Conservation (phyloP, 1,139 yeast species). For the Meyerozyma carpophila region DNA sequence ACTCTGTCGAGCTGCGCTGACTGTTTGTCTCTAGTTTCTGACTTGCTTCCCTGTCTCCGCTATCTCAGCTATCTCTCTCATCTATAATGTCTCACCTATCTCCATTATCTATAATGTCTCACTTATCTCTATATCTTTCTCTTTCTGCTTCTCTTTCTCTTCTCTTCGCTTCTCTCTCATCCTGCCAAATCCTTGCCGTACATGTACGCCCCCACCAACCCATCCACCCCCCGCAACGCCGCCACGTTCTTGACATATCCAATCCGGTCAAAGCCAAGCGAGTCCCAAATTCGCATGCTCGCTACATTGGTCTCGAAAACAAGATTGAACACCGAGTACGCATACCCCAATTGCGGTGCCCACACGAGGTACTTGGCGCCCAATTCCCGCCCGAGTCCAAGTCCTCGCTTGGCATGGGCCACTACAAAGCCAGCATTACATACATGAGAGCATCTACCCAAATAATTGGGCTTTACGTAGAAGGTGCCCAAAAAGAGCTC, state of each 20-base stretch:
- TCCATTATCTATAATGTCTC: too few relatives aligned
- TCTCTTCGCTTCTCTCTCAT: neutral
- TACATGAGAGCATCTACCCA: slow-evolving; percentile 70
- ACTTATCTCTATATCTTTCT: too few relatives aligned
- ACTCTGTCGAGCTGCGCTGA: too few relatives aligned
- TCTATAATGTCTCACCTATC: too few relatives aligned
- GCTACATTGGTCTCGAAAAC: slow-evolving; percentile 72
- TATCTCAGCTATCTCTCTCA: too few relatives aligned
- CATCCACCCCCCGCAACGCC: slow-evolving; percentile 51
- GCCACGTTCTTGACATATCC: slow-evolving; percentile 69
- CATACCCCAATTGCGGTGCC: slow-evolving; percentile 71
- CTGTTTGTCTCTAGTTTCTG: too few relatives aligned
- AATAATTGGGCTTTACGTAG: slow-evolving; percentile 73
- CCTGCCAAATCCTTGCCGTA: slow-evolving; percentile 63
- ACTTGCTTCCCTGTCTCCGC: too few relatives aligned
- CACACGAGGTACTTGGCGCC: slow-evolving; percentile 56
- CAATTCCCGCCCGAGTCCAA: slow-evolving; percentile 55
- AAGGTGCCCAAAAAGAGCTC: slow-evolving; percentile 56
- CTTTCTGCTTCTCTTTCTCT: neutral
- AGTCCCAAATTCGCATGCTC: slow-evolving; percentile 68
- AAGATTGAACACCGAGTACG: slow-evolving; percentile 74
- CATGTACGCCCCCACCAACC: slow-evolving; percentile 63
- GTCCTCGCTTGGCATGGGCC: slow-evolving; percentile 48
- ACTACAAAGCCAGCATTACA: slow-evolving; percentile 81
- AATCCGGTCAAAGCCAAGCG: slow-evolving; percentile 65